Evolutionary conservation across 2,329 filamentous ascomycete species (phyloP), one percentile per base, ranked within the genome.

Genomic region (Fonsecaea monophora): DNA sequence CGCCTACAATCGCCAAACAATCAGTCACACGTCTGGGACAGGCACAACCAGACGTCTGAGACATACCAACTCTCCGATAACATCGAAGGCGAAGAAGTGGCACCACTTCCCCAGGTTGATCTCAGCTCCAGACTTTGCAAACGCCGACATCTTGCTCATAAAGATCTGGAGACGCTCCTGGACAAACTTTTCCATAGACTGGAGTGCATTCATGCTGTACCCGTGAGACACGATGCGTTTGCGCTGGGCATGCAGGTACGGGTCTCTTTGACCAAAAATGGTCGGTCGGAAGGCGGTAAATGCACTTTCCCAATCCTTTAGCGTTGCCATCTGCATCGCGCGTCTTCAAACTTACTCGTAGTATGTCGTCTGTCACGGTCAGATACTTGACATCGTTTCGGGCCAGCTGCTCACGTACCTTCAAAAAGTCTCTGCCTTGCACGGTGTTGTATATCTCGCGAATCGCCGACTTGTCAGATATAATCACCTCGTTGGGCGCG

Each of bases 11-110:
- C 12, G 18, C 18, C n/a, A 4, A 18, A 50, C 13, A 25, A 50
- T 50, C 45, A 50, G 45, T 12, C 45, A 25, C 21, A 2, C 21
- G 6, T 58, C 38, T 5, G 0, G 32, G 37, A 45, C 12, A 45
- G 12, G 42, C 37, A 45, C 5, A 15, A 12, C 38, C 4, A 5
- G 30, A 6, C 13, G 25, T 25, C 25, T 25, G 25, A 30, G 3
- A 58, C 55, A 45, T 58, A 58, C 55, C 55, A 58, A 58, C 37
- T 58, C 55, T 58, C 55, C 55, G 42, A 58, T 58, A 6, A 58
- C 55, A 58, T 58, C 55, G 12, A 58, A 58, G 55, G 55, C 55
- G 32, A 58, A 58, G 55, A 58, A 58, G 32, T 58, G 55, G 37
- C 55, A 58, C 55, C 55, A 58, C 45, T 58, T 58, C 1, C 55